Evolutionary conservation across 2,329 filamentous ascomycete genomes (phyloP).

Genomic region (Aotearoamyces nothofagi): DNA sequence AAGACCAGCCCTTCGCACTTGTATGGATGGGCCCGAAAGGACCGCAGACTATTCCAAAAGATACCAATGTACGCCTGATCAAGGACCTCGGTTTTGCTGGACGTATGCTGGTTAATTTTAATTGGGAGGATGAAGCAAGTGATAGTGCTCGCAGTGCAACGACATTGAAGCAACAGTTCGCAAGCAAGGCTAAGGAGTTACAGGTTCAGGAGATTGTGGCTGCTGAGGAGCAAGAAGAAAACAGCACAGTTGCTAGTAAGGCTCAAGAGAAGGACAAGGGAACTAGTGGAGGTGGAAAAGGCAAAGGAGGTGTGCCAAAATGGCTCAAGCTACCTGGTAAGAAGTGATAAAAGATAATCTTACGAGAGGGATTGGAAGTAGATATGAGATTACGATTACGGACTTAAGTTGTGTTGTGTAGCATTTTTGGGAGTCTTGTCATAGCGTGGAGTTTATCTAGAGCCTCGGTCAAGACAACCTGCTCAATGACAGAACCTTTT

Average conservation of each 20-base stretch:
- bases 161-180: constrained; percentile 26
- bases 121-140: constrained; percentile 55
- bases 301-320: constrained; percentile 38
- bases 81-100: constrained; percentile 55
- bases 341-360: constrained; percentile 44
- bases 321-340: constrained; percentile 60
- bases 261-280: constrained; percentile 17
- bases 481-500: not conserved
- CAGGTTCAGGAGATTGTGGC: constrained; percentile 42
- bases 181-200: constrained; percentile 48
- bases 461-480: too few species aligned
- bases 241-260: constrained; percentile 10
- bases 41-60: constrained; percentile 23
- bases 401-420: constrained; percentile 1
- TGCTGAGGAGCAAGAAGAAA: constrained; percentile 24
- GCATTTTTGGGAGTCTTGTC: constrained; percentile 5
- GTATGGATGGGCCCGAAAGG: constrained; percentile 23
- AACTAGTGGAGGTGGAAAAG: constrained; percentile 20
- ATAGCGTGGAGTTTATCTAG: constrained; percentile 19
- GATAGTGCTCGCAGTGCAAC: constrained; percentile 32
- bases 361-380: too few species aligned
- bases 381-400: too few species aligned
- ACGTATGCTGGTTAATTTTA: constrained; percentile 58
- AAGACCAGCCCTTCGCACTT: constrained; percentile 55
- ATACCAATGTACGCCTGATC: constrained; percentile 44